Percentiles rank a stretch among this genome's conserved stretches.
Conservation (phyloP, 345 rosid species). For the Moricandia arvensis region DNA sequence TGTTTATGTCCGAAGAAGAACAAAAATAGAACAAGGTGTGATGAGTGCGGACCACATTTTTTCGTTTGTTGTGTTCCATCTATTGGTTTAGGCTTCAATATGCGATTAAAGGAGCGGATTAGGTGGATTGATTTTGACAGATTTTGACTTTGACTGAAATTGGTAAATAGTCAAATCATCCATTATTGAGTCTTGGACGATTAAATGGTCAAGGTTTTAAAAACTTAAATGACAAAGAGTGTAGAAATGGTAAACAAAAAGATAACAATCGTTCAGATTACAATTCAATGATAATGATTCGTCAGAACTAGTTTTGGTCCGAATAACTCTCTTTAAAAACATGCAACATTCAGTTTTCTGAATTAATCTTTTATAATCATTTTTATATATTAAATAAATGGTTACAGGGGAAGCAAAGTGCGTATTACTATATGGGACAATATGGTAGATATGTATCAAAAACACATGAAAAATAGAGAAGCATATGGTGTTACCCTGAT, state of each 20-base stretch:
- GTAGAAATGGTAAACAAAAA: not conserved
- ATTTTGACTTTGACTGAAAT: not conserved
- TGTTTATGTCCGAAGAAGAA: not conserved
- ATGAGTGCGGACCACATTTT: not conserved
- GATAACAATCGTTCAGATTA: not conserved
- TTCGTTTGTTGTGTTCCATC: no score
- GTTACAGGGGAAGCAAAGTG: no score
- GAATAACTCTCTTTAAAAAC: not conserved
- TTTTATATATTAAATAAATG: no score
- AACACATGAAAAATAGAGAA: no score
- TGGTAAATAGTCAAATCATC: not conserved
- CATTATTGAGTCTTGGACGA: not conserved
- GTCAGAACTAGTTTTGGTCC: not conserved
- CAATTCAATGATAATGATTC: not conserved
- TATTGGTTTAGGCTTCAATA: not conserved
- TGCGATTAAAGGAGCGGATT: not conserved
- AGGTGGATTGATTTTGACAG: not conserved
- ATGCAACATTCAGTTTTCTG: no score
- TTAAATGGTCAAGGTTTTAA: constrained; percentile 1
- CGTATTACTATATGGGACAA: no score
- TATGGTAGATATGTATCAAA: no score
- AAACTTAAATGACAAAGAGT: not conserved
- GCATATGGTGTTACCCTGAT: no score
- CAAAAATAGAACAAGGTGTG: not conserved
- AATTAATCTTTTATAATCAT: no score